Percentiles rank a stretch among this genome's conserved stretches.
These are phyloP conservation scores for Coniochaeta prunicola DNA, from an alignment of 2,329 filamentous ascomycete genomes.

Conservation along the genomic window DNA sequence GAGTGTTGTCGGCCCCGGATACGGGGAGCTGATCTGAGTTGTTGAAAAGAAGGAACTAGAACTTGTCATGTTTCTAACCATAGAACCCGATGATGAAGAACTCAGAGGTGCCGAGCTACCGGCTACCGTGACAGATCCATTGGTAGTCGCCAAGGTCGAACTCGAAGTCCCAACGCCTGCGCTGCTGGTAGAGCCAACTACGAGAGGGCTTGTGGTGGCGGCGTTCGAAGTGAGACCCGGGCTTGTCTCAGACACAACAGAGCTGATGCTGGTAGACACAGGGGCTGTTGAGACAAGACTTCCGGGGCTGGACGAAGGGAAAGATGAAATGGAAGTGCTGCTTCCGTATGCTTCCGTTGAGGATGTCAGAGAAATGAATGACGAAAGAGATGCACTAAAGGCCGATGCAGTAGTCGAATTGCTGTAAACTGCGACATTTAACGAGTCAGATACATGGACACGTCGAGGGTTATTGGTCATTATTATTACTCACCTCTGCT, in stretches of 20 bases:
- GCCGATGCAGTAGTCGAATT: background rate
- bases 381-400: background rate
- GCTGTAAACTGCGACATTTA: background rate
- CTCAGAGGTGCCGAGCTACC: background rate
- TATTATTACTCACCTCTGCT: background rate
- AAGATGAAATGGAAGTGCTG: constrained; percentile 3
- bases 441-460: background rate
- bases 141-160: background rate
- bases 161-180: background rate
- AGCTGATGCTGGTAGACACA: background rate
- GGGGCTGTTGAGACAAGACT: background rate
- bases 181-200: background rate
- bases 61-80: background rate
- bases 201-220: background rate
- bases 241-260: constrained; percentile 1
- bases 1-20: background rate
- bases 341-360: constrained; percentile 6
- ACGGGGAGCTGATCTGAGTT: background rate
- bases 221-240: background rate
- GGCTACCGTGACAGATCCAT: background rate
- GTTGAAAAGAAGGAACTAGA: background rate
- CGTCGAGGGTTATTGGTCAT: background rate
- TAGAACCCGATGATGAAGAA: background rate
- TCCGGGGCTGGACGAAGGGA: background rate
- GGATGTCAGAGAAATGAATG: background rate